Base-by-base conservation (phyloP, 345 rosid species). In the Eutrema yunnanense region DNA sequence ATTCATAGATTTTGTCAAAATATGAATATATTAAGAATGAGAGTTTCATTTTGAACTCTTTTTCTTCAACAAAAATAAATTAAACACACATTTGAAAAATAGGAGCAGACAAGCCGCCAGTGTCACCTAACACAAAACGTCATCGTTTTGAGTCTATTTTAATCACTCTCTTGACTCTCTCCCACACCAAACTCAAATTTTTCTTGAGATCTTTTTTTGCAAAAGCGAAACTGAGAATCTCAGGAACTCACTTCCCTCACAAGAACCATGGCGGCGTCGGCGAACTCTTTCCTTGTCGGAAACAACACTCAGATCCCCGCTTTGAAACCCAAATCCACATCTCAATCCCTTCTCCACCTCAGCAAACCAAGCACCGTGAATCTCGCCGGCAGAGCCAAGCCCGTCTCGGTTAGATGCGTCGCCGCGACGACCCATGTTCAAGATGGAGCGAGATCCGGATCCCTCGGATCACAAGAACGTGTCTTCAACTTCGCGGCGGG, bases 401-500 rank as follows among this genome's bases (percentile, higher is more conserved):
- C 81, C 53, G 8, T 77, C 48, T 65, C 91, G 0, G 73, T 90
- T 76, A 74, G 63, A 69, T 86, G 92, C 74, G 72, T 88, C 42
- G 74, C 79, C 60, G 75, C 86, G 4, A 66, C 73, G 37, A 37
- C 80, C 65, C 81, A 70, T 48, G 62, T 75, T 76, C 82, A 76
- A 56, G 73, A 62, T 43, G 76, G 54, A 38, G 78, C 56, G 43
- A 56, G 30, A 58, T 58, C 74, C 57, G 22, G 9, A 26, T 12
- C 80, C 73, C 16, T 68, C 34, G 75, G 75, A 56, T 43, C 77
- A 7, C 80, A 73, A 62, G 88, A 88, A 14, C 93, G 98, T 5
- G 86, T 92, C 69, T 88, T 84, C 71, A 95, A 95, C 78, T 95
- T 95, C 77, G 96, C 99, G 11, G 96, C 99, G 12, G 99, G 99